These are phyloP conservation scores for Dacryopinax primogenitus DNA, from an alignment of 768 basidiomycete species.

Conservation along the genomic window DNA sequence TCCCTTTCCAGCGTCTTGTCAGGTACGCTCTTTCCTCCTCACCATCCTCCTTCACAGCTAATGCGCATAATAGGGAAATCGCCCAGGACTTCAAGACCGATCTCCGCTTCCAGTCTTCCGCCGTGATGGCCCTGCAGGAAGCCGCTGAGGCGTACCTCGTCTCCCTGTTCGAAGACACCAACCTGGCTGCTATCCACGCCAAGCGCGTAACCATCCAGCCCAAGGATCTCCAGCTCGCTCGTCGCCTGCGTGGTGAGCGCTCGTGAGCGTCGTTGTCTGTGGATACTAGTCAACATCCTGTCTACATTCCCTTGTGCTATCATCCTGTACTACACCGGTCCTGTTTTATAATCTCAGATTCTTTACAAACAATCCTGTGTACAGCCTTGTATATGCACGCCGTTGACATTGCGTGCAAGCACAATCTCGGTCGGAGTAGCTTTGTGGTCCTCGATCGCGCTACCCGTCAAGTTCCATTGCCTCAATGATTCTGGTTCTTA, in stretches of 20 bases:
- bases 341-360: slow-evolving; percentile 7
- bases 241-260: slow-evolving; percentile 38
- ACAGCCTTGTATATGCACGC: neutral
- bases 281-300: slow-evolving; percentile 9
- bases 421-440: no score
- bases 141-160: slow-evolving; percentile 43
- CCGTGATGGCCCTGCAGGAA: slow-evolving; percentile 41
- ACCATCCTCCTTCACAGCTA: neutral
- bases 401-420: neutral
- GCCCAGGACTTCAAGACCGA: slow-evolving; percentile 39
- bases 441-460: no score
- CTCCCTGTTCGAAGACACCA: slow-evolving; percentile 37
- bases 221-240: slow-evolving; percentile 41
- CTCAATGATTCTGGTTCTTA: no score
- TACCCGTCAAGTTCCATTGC: no score
- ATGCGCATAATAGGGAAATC: slow-evolving; percentile 32
- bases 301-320: slow-evolving; percentile 8
- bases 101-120: slow-evolving; percentile 39
- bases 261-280: slow-evolving; percentile 21
- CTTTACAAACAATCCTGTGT: no score
- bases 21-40: slow-evolving; percentile 21
- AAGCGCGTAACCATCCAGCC: slow-evolving; percentile 60
- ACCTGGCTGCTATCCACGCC: slow-evolving; percentile 36
- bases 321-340: slow-evolving; percentile 7
- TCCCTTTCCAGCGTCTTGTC: slow-evolving; percentile 59